Base-by-base conservation (phyloP, 495 filamentous ascomycete genomes). In the Annulohypoxylon moriforme region DNA sequence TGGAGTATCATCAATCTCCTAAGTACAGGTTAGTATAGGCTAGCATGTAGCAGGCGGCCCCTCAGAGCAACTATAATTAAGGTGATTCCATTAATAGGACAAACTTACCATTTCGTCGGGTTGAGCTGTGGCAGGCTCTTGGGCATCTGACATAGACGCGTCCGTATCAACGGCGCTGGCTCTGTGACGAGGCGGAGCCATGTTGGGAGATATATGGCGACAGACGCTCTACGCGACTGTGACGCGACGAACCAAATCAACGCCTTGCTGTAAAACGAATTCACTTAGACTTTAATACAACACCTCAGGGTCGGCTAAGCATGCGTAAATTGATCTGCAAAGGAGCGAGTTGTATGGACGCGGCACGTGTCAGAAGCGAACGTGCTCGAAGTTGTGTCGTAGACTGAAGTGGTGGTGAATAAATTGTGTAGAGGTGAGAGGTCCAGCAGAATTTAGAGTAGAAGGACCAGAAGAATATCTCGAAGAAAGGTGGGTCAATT, bases 1-100 rank as follows among this genome's bases (percentile, higher is more conserved):
- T 33, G 92, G 92, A 10, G 92, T 95, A 57, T 94, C 92, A 77
- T 93, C 90, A 55, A 91, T 86, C 14, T 89, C 87, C 90, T 93
- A 52, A 71, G n/a, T 52, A 36, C 29, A 57, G 47, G 67, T 78
- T 53, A 81, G 79, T 42, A 61, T 53, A 56, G 24, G 60, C 47
- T 14, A 69, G 55, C 25, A 60, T 66, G 40, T 14, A 34, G 44
- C 4, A 29, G 57, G 31, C 36, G 59, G 16, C 55, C 20, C 10
- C 36, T 59, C 34, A 57, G n/a, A 52, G 38, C n/a, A 60, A 31
- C 50, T 29, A 60, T 58, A 44, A 20, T 27, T 8, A 6, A 13
- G 13, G 57, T n/a, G 5, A 27, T 20, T 24, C 27, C 13, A 22
- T 60, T 29, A 6, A 59, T 36, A 22, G 56, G 14, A 53, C 49